These are phyloP conservation scores for Leishmania tarentolae DNA, from an alignment of 208 protist species.

Conservation along the genomic window DNA sequence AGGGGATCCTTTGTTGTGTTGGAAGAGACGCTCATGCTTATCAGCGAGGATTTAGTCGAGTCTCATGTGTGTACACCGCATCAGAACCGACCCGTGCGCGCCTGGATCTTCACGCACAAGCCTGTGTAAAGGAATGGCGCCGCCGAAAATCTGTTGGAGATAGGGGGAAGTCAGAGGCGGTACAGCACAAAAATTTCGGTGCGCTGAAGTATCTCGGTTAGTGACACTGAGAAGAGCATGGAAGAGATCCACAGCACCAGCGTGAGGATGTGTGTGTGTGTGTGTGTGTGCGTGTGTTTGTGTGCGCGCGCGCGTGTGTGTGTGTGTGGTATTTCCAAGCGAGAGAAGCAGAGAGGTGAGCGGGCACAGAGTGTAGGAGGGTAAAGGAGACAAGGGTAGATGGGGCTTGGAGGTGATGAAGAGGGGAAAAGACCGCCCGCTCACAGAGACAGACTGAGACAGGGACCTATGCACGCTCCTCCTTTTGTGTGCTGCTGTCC, in stretches of 20 bases:
- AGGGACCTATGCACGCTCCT: background rate
- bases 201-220: background rate
- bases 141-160: background rate
- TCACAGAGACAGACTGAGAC: background rate
- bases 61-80: background rate
- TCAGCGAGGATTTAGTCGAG: background rate
- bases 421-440: no score
- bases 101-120: no score
- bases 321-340: background rate
- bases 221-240: background rate
- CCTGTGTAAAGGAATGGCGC: background rate
- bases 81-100: background rate
- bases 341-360: background rate
- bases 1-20: constrained; percentile 74
- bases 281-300: no score
- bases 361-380: background rate
- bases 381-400: background rate
- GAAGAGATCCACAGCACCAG: background rate
- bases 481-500: background rate
- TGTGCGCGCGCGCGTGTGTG: background rate
- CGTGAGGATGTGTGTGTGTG: background rate
- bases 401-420: no score
- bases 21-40: constrained; percentile 23
- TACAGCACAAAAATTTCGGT: background rate
- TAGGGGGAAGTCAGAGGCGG: background rate